phyloP scores from a whole-genome alignment of 2,329 filamentous ascomycete species.

The Paecilomyces formosus region DNA sequence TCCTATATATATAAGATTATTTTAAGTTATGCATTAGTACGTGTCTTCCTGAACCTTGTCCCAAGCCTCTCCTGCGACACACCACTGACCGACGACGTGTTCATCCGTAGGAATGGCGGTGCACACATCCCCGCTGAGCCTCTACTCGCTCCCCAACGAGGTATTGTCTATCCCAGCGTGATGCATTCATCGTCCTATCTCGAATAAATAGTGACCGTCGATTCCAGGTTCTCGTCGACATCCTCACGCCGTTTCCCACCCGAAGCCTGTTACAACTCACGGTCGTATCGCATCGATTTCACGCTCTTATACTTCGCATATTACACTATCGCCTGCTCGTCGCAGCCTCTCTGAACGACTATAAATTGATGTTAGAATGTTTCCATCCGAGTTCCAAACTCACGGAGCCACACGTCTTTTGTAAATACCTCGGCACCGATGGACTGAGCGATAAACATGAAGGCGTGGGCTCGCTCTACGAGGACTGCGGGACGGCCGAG shows the following conservation, averaged over 20 bases:
- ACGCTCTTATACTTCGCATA: slow-evolving; percentile 55
- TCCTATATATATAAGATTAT: not conserved
- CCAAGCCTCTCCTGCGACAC: not conserved
- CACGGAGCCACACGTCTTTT: slow-evolving; percentile 61
- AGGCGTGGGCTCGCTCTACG: slow-evolving; percentile 29
- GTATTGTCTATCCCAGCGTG: not conserved
- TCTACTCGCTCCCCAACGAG: not conserved
- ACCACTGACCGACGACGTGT: not conserved
- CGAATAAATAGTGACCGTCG: not conserved
- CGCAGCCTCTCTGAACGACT: slow-evolving; percentile 51
- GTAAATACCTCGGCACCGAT: slow-evolving; percentile 59
- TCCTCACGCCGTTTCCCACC: slow-evolving; percentile 44
- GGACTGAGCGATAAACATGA: slow-evolving; percentile 44
- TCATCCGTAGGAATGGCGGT: not conserved
- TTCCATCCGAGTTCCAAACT: slow-evolving; percentile 65
- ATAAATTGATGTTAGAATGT: slow-evolving; percentile 69
- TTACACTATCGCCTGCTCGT: slow-evolving; percentile 57
- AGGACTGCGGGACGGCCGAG: slow-evolving; percentile 19
- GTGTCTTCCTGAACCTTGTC: not conserved
- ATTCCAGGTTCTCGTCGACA: slow-evolving; percentile 45
- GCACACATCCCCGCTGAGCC: not conserved
- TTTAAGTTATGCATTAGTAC: not conserved
- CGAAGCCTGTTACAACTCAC: slow-evolving; percentile 50
- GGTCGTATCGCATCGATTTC: slow-evolving; percentile 55
- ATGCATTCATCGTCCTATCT: not conserved